Evolutionary conservation across 495 filamentous ascomycete genomes (phyloP).

Genomic region (Neurospora sp.): DNA sequence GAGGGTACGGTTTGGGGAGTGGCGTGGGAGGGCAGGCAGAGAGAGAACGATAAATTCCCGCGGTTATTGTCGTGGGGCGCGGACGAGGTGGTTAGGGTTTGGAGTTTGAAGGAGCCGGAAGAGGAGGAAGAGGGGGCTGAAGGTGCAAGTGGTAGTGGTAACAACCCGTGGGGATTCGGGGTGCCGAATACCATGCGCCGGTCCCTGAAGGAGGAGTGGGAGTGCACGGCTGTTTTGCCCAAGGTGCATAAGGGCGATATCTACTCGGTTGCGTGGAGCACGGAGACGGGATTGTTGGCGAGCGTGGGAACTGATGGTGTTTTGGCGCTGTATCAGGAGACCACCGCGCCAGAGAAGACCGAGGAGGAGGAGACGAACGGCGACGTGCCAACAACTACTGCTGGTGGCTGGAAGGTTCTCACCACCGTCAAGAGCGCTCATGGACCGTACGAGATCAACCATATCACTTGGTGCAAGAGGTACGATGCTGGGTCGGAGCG

Average conservation of each 20-base stretch:
- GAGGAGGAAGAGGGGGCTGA: conserved; percentile 21
- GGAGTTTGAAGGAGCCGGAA: conserved; percentile 54
- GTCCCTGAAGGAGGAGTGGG: conserved; percentile 71
- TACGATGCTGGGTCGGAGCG: conserved; percentile 42
- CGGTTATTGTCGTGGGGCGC: conserved; percentile 70
- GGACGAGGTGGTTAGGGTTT: conserved; percentile 66
- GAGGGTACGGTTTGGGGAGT: conserved; percentile 78
- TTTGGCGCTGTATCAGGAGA: conserved; percentile 70
- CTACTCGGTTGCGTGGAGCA: conserved; percentile 76
- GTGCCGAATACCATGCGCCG: conserved; percentile 77
- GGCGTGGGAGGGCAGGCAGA: conserved; percentile 58
- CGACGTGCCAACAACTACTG: conserved; percentile 2
- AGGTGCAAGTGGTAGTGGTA: background rate
- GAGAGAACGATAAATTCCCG: conserved; percentile 33
- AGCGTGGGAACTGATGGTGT: conserved; percentile 80
- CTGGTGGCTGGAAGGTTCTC: conserved; percentile 58
- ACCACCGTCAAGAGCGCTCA: conserved; percentile 61
- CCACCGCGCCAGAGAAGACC: conserved; percentile 14
- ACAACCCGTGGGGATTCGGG: conserved; percentile 12
- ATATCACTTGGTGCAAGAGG: conserved; percentile 67
- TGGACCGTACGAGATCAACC: conserved; percentile 87
- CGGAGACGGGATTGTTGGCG: conserved; percentile 59
- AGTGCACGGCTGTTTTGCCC: conserved; percentile 60
- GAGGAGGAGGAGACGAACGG: conserved; percentile 23
- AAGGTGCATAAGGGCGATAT: conserved; percentile 65